Evolutionary conservation across 108 stramenopile genomes (phyloP).

Genomic region (Discostella pseudostelligera): DNA sequence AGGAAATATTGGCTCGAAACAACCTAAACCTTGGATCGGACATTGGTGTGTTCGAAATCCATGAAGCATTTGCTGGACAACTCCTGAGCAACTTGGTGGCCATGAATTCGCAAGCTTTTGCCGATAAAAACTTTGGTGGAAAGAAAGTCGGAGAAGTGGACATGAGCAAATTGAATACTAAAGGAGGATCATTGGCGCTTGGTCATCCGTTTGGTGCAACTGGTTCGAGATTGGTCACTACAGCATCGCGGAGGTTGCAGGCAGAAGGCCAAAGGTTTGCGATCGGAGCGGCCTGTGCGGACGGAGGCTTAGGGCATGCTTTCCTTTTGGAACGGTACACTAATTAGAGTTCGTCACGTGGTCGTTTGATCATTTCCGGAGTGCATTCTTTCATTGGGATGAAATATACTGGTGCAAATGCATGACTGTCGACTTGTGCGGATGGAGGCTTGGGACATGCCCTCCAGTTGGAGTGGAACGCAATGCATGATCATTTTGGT

Average conservation of each 20-base stretch:
- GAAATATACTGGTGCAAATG: no score
- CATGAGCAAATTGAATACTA: constrained; percentile 93
- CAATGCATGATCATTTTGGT: no score
- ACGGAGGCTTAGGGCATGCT: constrained; percentile 95
- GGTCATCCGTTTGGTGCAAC: constrained; percentile 99
- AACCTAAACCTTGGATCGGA: constrained; percentile 77
- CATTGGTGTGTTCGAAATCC: constrained; percentile 97
- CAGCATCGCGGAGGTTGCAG: constrained; percentile 94
- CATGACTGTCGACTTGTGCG: constrained; percentile 98
- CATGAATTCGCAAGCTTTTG: constrained; percentile 93
- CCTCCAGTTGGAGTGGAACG: constrained; percentile 78
- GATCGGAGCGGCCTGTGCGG: constrained; percentile 96
- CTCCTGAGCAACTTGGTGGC: constrained; percentile 94
- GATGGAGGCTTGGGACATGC: constrained; percentile 97
- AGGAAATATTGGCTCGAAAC: constrained; percentile 77
- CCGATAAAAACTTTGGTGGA: constrained; percentile 82
- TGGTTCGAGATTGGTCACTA: constrained; percentile 90
- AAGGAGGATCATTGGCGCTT: constrained; percentile 94
- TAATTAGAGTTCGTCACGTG: no score
- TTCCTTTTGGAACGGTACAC: constrained; percentile 90
- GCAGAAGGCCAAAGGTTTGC: constrained; percentile 93
- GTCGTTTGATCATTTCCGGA: no score
- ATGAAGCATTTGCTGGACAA: constrained; percentile 99
- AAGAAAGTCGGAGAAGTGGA: constrained; percentile 88
- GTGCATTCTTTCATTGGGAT: no score